phyloP scores from a whole-genome alignment of 441 rosid species.

The Rhodomyrtus psidioides region DNA sequence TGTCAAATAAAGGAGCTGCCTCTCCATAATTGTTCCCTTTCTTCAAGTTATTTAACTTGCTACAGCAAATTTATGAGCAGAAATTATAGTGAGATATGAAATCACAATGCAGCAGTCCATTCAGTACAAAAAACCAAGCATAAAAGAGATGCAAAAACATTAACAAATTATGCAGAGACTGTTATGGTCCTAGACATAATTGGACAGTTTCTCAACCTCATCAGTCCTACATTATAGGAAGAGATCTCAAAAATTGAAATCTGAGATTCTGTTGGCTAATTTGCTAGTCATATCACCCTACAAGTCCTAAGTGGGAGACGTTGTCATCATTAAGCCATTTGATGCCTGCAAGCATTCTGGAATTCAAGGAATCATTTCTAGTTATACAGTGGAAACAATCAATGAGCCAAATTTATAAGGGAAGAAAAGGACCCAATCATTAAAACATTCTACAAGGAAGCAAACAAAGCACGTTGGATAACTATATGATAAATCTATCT shows the following conservation, averaged over 20 bases:
- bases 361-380: not conserved
- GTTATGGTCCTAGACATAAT: not conserved
- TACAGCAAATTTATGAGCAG: conserved; percentile 14
- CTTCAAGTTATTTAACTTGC: conserved; percentile 64
- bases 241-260: not conserved
- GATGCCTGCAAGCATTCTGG: not conserved
- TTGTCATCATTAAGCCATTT: not conserved
- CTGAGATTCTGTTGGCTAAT: not conserved
- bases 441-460: not conserved
- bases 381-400: not conserved
- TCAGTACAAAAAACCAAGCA: not conserved
- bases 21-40: conserved; percentile 48
- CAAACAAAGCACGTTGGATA: not conserved
- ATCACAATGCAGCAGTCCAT: not conserved
- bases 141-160: not conserved
- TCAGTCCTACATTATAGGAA: not conserved
- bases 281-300: not conserved
- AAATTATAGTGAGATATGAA: conserved; percentile 1
- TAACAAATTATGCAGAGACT: not conserved
- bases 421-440: not conserved
- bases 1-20: conserved; percentile 87
- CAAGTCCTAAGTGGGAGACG: not conserved
- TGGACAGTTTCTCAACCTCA: not conserved
- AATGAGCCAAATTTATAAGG: not conserved
- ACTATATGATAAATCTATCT: not conserved